These are phyloP conservation scores for Ogataea hybrid DNA, from an alignment of 1,139 yeast species.

Conservation along the genomic window DNA sequence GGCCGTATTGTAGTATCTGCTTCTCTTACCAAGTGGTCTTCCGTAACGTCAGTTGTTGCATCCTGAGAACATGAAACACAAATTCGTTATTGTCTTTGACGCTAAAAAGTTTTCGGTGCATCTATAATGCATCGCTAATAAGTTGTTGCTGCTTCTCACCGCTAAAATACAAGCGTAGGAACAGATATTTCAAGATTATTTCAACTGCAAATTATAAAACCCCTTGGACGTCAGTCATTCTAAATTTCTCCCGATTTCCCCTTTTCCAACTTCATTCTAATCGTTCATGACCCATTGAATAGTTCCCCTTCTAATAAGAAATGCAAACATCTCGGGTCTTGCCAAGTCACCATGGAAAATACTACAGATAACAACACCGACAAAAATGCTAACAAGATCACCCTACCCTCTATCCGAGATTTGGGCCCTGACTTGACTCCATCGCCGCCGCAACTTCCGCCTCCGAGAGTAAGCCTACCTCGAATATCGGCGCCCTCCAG, in stretches of 20 bases:
- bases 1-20: background rate
- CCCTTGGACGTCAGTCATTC: constrained; percentile 1
- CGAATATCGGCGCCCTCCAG: background rate
- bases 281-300: background rate
- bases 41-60: background rate
- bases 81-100: background rate
- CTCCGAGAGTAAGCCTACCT: background rate
- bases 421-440: constrained; percentile 7
- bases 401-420: constrained; percentile 16
- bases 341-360: constrained; percentile 14
- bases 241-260: constrained; percentile 1
- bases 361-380: constrained; percentile 1
- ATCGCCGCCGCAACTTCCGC: constrained; percentile 6
- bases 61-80: constrained; percentile 6
- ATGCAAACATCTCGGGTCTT: background rate
- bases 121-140: constrained; percentile 8
- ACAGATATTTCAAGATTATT: background rate
- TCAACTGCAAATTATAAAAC: constrained; percentile 4
- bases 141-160: constrained; percentile 6
- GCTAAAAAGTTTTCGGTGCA: constrained; percentile 8
- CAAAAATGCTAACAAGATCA: constrained; percentile 1
- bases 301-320: background rate
- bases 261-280: background rate
- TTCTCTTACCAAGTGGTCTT: background rate
- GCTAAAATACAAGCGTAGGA: constrained; percentile 3